These are phyloP conservation scores for Aurifilum marmelostoma DNA, from an alignment of 2,329 filamentous ascomycete species.

Conservation along the genomic window DNA sequence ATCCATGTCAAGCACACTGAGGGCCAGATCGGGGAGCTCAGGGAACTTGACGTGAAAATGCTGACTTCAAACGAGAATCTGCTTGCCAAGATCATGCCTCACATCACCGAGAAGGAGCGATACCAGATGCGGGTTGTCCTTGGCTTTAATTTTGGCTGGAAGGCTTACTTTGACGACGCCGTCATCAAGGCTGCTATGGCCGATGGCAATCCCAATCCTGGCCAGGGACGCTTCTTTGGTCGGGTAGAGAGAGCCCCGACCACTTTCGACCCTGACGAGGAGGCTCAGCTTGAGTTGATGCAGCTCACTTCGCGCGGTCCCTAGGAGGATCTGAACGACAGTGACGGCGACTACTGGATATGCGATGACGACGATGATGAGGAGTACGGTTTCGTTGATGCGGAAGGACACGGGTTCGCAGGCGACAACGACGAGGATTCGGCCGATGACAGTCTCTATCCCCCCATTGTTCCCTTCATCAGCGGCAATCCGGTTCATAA, in stretches of 20 bases:
- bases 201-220: constrained; percentile 43
- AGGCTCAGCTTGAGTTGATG: constrained; percentile 8
- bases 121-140: constrained; percentile 38
- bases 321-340: constrained; percentile 15
- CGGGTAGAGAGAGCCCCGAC: constrained; percentile 16
- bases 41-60: constrained; percentile 36
- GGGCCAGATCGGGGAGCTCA: constrained; percentile 24
- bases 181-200: constrained; percentile 38
- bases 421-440: neutral
- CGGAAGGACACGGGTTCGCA: too few species aligned
- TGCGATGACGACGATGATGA: neutral
- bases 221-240: constrained; percentile 47
- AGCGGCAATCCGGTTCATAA: neutral
- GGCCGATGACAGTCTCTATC: neutral
- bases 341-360: neutral
- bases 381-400: neutral
- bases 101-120: constrained; percentile 37
- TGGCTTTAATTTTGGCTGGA: constrained; percentile 45
- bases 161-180: constrained; percentile 38
- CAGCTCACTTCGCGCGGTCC: constrained; percentile 9
- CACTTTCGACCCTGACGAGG: constrained; percentile 29
- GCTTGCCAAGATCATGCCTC: constrained; percentile 41
- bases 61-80: constrained; percentile 42
- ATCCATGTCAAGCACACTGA: constrained; percentile 24
- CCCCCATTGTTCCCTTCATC: neutral